These are phyloP conservation scores for Metschnikowia drakensbergensis DNA, from an alignment of 805 yeast species.

Conservation along the genomic window DNA sequence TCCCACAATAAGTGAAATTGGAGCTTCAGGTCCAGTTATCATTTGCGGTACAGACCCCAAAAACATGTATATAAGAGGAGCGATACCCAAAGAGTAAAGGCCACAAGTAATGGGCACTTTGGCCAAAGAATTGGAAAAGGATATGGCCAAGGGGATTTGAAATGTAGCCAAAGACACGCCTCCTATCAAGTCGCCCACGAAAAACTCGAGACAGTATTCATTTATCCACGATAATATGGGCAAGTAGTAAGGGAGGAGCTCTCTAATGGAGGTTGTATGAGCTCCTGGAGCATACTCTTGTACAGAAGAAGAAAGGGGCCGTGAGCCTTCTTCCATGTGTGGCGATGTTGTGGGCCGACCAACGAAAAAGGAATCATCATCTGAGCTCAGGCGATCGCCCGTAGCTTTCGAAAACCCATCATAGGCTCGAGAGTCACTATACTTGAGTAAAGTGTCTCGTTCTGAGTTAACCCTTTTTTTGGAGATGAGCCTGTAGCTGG, in stretches of 20 bases:
- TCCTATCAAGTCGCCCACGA: conserved; percentile 66
- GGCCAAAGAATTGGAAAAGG: conserved; percentile 41
- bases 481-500: conserved; percentile 20
- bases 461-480: conserved; percentile 18
- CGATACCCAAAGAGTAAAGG: conserved; percentile 34
- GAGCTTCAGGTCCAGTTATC: conserved; percentile 46
- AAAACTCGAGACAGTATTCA: conserved; percentile 37
- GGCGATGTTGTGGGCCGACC: background rate
- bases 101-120: conserved; percentile 43
- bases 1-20: conserved; percentile 45
- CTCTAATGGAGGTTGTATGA: conserved; percentile 6
- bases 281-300: conserved; percentile 13
- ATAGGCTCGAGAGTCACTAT: background rate
- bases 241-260: conserved; percentile 54
- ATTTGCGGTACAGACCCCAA: conserved; percentile 46
- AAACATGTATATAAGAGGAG: conserved; percentile 38
- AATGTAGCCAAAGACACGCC: conserved; percentile 87
- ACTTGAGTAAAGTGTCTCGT: conserved; percentile 8
- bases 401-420: background rate
- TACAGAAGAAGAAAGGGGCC: background rate
- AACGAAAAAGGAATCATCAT: conserved; percentile 9
- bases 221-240: conserved; percentile 71
- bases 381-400: conserved; percentile 7
- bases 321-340: background rate
- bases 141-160: conserved; percentile 76